Percentiles rank a stretch among this genome's conserved stretches.
Evolutionary conservation across 2,329 filamentous ascomycete species (phyloP).

Genomic region (Tolypocladium sp.): DNA sequence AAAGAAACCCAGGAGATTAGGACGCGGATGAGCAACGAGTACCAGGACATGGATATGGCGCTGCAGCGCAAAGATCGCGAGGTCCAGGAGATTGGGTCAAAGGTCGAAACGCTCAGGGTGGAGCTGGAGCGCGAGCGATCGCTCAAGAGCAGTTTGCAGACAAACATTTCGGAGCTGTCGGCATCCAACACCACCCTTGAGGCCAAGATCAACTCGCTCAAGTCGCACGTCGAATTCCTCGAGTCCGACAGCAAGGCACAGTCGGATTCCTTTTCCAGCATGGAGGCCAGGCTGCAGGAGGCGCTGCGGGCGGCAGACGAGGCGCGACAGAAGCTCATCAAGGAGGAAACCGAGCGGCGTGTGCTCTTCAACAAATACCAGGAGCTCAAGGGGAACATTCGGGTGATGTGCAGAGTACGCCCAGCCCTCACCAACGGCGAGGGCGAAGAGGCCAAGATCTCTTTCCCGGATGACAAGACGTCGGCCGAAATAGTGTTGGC

Average conservation of each 20-base stretch:
- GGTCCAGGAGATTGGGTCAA: slow-evolving; percentile 35
- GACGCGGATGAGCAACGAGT: slow-evolving; percentile 39
- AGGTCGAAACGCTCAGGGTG: slow-evolving; percentile 33
- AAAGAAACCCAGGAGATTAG: slow-evolving; percentile 60
- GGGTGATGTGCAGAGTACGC: slow-evolving; percentile 93
- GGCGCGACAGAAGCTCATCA: slow-evolving; percentile 73
- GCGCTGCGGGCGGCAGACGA: slow-evolving; percentile 61
- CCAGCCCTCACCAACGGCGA: slow-evolving; percentile 54
- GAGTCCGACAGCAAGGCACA: slow-evolving; percentile 87
- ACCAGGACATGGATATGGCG: slow-evolving; percentile 37
- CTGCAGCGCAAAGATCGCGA: slow-evolving; percentile 46
- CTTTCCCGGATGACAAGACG: slow-evolving; percentile 75
- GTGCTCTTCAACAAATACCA: slow-evolving; percentile 97
- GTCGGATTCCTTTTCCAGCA: slow-evolving; percentile 72
- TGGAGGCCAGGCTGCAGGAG: slow-evolving; percentile 72
- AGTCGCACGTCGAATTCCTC: slow-evolving; percentile 78
- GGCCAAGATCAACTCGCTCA: slow-evolving; percentile 63
- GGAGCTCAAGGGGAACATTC: slow-evolving; percentile 95
- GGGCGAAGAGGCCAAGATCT: slow-evolving; percentile 62
- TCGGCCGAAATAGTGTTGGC: slow-evolving; percentile 79
- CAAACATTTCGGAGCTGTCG: slow-evolving; percentile 47
- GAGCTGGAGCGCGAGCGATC: slow-evolving; percentile 55
- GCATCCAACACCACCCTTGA: slow-evolving; percentile 60
- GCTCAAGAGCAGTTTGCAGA: slow-evolving; percentile 44
- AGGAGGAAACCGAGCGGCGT: slow-evolving; percentile 81